Percentiles rank a stretch among this genome's conserved stretches.
These are phyloP conservation scores for Iris pallida DNA, from an alignment of 116 monocot genomes.

Conservation along the genomic window DNA sequence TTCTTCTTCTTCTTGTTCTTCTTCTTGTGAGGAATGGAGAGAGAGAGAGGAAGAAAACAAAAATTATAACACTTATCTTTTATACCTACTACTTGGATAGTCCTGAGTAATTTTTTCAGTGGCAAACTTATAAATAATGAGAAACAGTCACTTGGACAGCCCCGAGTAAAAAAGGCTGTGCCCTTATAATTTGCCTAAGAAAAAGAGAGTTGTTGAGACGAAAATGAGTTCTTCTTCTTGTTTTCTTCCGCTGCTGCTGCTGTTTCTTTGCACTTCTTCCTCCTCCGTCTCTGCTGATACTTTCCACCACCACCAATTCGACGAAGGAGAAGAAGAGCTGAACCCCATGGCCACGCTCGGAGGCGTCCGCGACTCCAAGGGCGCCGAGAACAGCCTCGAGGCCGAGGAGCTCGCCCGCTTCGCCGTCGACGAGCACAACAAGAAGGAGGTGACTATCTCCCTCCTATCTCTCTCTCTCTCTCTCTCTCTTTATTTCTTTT, in stretches of 20 bases:
- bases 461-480: too few relatives aligned
- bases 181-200: too few relatives aligned
- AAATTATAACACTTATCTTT: too few relatives aligned
- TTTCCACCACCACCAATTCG: neutral
- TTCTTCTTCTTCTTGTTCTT: too few relatives aligned
- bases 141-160: too few relatives aligned
- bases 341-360: conserved; percentile 38
- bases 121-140: too few relatives aligned
- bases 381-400: conserved; percentile 36
- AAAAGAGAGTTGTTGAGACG: neutral
- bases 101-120: too few relatives aligned
- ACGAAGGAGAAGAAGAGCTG: conserved; percentile 1
- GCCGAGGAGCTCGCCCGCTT: conserved; percentile 57
- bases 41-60: too few relatives aligned
- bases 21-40: too few relatives aligned
- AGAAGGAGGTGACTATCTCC: conserved; percentile 43
- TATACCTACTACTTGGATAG: too few relatives aligned
- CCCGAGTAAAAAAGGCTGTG: too few relatives aligned
- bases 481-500: neutral
- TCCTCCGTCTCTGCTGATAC: neutral
- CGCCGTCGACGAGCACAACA: conserved; percentile 75
- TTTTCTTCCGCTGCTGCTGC: neutral
- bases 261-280: neutral
- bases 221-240: neutral
- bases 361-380: conserved; percentile 21